Conservation (phyloP, 2,329 filamentous ascomycete genomes). For the Neocucurbitaria cava region DNA sequence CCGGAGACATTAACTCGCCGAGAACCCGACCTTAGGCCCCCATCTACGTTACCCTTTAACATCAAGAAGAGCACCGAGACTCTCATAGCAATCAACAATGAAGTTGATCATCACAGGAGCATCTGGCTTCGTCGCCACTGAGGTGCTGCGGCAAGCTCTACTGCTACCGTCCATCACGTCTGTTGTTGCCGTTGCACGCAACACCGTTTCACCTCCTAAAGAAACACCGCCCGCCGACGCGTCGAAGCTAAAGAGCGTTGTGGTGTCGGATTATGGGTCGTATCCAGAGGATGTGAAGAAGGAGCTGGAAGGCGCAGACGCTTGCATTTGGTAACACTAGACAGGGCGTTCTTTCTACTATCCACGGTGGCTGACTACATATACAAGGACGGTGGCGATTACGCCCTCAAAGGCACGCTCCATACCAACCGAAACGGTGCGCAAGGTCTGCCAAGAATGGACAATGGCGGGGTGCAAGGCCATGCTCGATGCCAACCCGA, state of each 20-base stretch:
- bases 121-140: background rate
- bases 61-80: too few species aligned
- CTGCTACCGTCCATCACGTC: constrained; percentile 4
- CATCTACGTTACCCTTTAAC: too few species aligned
- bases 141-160: constrained; percentile 4
- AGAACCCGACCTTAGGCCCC: too few species aligned
- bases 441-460: constrained; percentile 52
- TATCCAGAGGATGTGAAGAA: constrained; percentile 25
- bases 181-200: constrained; percentile 9
- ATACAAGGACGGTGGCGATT: constrained; percentile 52
- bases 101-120: background rate
- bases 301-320: background rate
- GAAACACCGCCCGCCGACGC: background rate
- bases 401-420: constrained; percentile 47
- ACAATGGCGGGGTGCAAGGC: constrained; percentile 47
- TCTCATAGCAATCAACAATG: background rate
- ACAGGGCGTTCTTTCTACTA: background rate
- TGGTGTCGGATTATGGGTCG: constrained; percentile 40
- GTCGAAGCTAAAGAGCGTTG: constrained; percentile 33
- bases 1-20: too few species aligned
- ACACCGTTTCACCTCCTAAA: background rate
- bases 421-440: constrained; percentile 46
- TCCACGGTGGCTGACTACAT: constrained; percentile 19
- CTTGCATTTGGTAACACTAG: background rate
- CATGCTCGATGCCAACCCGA: constrained; percentile 36